Conservation (phyloP, 2,329 filamentous ascomycete genomes). For the Beauveria rudraprayagi region DNA sequence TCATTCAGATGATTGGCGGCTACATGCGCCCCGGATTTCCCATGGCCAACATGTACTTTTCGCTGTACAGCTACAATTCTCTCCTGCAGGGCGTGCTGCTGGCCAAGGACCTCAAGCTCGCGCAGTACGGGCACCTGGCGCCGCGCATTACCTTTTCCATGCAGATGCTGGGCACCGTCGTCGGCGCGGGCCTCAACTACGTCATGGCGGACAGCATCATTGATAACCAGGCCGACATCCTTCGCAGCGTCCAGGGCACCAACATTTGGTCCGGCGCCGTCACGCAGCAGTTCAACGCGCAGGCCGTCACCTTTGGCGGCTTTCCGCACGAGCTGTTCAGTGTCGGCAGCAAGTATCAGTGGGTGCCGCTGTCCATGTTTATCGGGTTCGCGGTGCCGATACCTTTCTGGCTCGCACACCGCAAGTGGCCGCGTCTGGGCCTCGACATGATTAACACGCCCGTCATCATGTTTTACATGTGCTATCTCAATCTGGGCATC, state of each 20-base stretch:
- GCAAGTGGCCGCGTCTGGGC: constrained; percentile 20
- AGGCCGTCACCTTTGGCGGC: constrained; percentile 20
- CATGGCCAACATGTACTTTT: constrained; percentile 38
- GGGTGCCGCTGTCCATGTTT: constrained; percentile 15
- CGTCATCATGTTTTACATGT: constrained; percentile 34
- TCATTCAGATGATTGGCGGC: constrained; percentile 40
- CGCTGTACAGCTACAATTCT: constrained; percentile 25
- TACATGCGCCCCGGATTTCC: constrained; percentile 34
- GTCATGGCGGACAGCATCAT: constrained; percentile 38
- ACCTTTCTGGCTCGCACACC: constrained; percentile 28
- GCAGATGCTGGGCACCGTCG: constrained; percentile 32
- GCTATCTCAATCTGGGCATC: constrained; percentile 31
- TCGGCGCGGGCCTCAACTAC: constrained; percentile 37
- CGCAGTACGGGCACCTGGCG: constrained; percentile 23
- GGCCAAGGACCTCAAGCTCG: constrained; percentile 22
- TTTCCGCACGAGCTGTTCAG: constrained; percentile 17
- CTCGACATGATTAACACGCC: constrained; percentile 31
- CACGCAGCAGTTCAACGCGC: constrained; percentile 37
- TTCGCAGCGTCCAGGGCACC: constrained; percentile 30
- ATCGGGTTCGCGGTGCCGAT: constrained; percentile 30
- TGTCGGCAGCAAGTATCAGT: constrained; percentile 12
- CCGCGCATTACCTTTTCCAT: constrained; percentile 17
- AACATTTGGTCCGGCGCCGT: constrained; percentile 39
- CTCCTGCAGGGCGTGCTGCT: constrained; percentile 25
- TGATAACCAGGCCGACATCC: constrained; percentile 31